Percentiles rank a stretch among this genome's conserved stretches.
These are phyloP conservation scores for Apiospora arundinis DNA, from an alignment of 2,329 filamentous ascomycete species.

Conservation along the genomic window DNA sequence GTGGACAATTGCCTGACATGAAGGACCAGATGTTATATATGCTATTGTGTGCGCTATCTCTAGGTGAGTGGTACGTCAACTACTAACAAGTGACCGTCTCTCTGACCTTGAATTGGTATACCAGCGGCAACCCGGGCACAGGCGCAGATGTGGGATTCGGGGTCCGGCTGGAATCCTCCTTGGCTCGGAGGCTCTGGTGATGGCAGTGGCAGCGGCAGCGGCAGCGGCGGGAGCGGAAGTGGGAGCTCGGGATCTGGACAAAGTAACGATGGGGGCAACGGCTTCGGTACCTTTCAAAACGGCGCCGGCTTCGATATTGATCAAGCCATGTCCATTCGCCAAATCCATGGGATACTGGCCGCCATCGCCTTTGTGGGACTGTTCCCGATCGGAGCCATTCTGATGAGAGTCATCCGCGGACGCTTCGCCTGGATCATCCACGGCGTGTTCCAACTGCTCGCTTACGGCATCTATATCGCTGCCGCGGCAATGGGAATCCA, in stretches of 20 bases:
- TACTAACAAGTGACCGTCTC: background rate
- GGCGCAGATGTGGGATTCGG: background rate
- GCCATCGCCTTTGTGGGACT: slow-evolving; percentile 48
- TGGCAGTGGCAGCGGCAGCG: slow-evolving; percentile 1
- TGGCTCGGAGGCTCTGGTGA: slow-evolving; percentile 1
- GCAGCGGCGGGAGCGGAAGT: slow-evolving; percentile 12
- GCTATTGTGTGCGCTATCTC: background rate
- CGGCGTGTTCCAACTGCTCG: slow-evolving; percentile 46
- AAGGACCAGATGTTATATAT: background rate
- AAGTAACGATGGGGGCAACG: background rate
- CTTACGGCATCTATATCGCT: slow-evolving; percentile 45
- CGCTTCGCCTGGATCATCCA: slow-evolving; percentile 47
- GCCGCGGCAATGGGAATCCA: slow-evolving; percentile 51
- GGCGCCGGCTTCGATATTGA: slow-evolving; percentile 36
- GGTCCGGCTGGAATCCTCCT: background rate
- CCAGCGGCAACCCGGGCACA: background rate
- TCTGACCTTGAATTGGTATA: background rate
- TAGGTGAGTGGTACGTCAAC: background rate
- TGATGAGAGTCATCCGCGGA: slow-evolving; percentile 47
- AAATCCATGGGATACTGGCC: slow-evolving; percentile 49
- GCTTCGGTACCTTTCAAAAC: slow-evolving; percentile 16
- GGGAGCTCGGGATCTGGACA: slow-evolving; percentile 4
- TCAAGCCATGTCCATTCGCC: slow-evolving; percentile 40
- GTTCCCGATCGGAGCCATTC: slow-evolving; percentile 51
- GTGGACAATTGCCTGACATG: background rate